phyloP scores from a whole-genome alignment of 306 rosid species.

The Cicer bijugum region DNA sequence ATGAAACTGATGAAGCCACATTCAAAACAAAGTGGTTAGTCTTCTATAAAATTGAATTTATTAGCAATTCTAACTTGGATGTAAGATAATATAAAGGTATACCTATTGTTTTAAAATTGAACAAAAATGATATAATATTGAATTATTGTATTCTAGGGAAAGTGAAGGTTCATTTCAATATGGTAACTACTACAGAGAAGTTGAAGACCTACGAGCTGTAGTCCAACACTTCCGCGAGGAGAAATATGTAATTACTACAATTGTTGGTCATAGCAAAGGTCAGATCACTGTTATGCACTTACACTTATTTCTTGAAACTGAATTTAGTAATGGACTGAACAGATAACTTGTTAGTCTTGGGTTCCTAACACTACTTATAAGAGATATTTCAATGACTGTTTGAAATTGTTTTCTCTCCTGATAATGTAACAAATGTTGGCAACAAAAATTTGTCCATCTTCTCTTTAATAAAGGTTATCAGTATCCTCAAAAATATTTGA shows the following conservation, averaged over 20 bases:
- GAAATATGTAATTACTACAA: slow-evolving; percentile 57
- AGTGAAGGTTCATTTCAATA: slow-evolving; percentile 85
- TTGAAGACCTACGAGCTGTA: slow-evolving; percentile 73
- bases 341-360: not conserved
- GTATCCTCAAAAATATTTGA: not conserved
- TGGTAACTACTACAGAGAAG: slow-evolving; percentile 86
- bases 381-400: slow-evolving; percentile 23
- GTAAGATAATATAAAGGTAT: not conserved
- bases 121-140: slow-evolving; percentile 21
- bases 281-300: slow-evolving; percentile 28
- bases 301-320: slow-evolving; percentile 28
- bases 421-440: slow-evolving; percentile 12
- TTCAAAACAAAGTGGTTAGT: not conserved
- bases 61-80: slow-evolving; percentile 16
- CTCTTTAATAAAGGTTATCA: not conserved
- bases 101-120: slow-evolving; percentile 8
- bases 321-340: slow-evolving; percentile 33
- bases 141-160: slow-evolving; percentile 62
- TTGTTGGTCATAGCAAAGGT: slow-evolving; percentile 96
- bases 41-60: slow-evolving; percentile 23
- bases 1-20: slow-evolving; percentile 22
- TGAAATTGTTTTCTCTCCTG: slow-evolving; percentile 29
- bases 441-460: not conserved
- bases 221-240: slow-evolving; percentile 64
- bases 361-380: not conserved